Percentiles rank a stretch among this genome's conserved stretches.
Evolutionary conservation across 1,139 yeast genomes (phyloP).

Genomic region (Kodamaea fungicola): DNA sequence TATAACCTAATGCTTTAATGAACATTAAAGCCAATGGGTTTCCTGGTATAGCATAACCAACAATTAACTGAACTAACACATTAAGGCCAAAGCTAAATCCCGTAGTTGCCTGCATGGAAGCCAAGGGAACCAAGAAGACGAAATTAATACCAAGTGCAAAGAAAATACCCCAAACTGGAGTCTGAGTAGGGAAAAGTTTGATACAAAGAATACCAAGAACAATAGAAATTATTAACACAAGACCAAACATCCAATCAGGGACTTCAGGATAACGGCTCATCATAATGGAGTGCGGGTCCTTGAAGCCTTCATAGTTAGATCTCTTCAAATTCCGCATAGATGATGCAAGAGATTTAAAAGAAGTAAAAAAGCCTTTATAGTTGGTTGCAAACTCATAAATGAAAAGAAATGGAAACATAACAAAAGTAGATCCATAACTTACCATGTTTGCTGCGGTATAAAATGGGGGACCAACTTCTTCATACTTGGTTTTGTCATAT

Average conservation of each 20-base stretch:
- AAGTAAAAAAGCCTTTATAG: slow-evolving; percentile 8
- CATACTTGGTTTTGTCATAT: slow-evolving; percentile 14
- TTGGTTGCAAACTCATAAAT: slow-evolving; percentile 7
- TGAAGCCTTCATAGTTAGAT: slow-evolving; percentile 13
- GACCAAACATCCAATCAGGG: slow-evolving; percentile 20
- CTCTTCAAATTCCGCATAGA: slow-evolving; percentile 2
- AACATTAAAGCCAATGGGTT: slow-evolving; percentile 38
- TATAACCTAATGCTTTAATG: slow-evolving; percentile 35
- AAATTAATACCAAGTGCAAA: slow-evolving; percentile 35
- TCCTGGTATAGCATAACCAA: slow-evolving; percentile 38
- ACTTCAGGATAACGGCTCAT: slow-evolving; percentile 22
- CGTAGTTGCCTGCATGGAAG: slow-evolving; percentile 35
- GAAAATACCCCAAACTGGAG: slow-evolving; percentile 33
- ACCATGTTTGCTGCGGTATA: slow-evolving; percentile 30
- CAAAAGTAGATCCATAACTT: slow-evolving; percentile 24
- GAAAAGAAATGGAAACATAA: slow-evolving; percentile 42
- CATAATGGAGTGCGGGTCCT: slow-evolving; percentile 19
- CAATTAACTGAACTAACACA: slow-evolving; percentile 38
- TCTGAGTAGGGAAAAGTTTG: slow-evolving; percentile 31
- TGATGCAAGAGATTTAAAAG: slow-evolving; percentile 10
- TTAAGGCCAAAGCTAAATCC: slow-evolving; percentile 38
- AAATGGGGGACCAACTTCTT: slow-evolving; percentile 37
- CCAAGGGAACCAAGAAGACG: slow-evolving; percentile 33
- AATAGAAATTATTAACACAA: slow-evolving; percentile 16
- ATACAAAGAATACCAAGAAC: slow-evolving; percentile 24